These are phyloP conservation scores for Musa itinerans DNA, from an alignment of 176 grass and related monocot species.

Conservation along the genomic window DNA sequence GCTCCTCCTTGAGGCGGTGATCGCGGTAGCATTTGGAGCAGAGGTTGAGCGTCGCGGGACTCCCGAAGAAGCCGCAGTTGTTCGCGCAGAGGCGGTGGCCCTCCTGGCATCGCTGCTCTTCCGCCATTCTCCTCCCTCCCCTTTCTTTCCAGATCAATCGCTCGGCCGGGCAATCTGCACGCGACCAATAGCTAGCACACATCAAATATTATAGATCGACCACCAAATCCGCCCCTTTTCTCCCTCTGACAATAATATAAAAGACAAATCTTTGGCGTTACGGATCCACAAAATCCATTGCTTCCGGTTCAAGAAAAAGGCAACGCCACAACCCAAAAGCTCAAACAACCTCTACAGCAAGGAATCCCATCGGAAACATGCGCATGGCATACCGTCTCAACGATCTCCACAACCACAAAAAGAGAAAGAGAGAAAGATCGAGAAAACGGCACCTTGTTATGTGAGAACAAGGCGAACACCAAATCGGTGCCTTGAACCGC, in stretches of 20 bases:
- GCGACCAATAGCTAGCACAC: background rate
- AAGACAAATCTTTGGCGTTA: background rate
- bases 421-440: background rate
- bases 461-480: background rate
- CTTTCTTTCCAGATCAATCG: background rate
- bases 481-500: background rate
- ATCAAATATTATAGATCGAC: background rate
- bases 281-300: background rate
- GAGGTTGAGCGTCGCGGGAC: conserved; percentile 2
- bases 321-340: background rate
- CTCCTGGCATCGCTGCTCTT: conserved; percentile 5
- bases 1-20: background rate
- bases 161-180: background rate
- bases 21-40: conserved; percentile 12
- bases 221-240: background rate
- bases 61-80: conserved; percentile 12
- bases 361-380: background rate
- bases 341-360: background rate
- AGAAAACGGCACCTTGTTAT: background rate
- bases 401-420: background rate
- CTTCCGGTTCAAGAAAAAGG: background rate
- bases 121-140: background rate
- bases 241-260: background rate
- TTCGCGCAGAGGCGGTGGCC: conserved; percentile 4
- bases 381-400: no score